These are phyloP conservation scores for Lachancea quebecensis DNA, from an alignment of 805 yeast species.

Conservation along the genomic window DNA sequence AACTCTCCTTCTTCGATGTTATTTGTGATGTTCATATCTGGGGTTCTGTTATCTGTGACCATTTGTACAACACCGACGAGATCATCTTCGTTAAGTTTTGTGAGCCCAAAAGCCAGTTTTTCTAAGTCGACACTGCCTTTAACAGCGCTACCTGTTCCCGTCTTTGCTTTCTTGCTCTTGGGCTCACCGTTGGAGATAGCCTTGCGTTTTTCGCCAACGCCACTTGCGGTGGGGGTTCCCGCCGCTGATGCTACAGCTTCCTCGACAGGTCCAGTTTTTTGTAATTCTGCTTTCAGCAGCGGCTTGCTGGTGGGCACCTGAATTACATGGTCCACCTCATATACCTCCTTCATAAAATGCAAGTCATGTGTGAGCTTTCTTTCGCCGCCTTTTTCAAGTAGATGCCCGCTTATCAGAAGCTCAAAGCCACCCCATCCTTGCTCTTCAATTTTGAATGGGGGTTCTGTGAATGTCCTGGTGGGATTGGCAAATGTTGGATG, in stretches of 20 bases:
- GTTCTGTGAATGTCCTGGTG: conserved; percentile 65
- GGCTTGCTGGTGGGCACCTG: conserved; percentile 73
- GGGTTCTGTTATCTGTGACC: conserved; percentile 92
- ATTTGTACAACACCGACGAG: conserved; percentile 90
- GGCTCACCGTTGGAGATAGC: conserved; percentile 26
- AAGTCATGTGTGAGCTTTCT: conserved; percentile 81
- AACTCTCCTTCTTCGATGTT: conserved; percentile 96
- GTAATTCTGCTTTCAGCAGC: conserved; percentile 59
- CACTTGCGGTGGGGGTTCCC: conserved; percentile 16
- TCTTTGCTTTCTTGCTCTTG: conserved; percentile 48
- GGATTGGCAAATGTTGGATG: conserved; percentile 96
- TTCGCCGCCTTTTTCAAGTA: conserved; percentile 85
- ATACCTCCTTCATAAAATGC: conserved; percentile 72
- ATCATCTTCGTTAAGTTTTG: conserved; percentile 87
- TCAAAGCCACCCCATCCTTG: conserved; percentile 99
- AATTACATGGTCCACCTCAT: conserved; percentile 70
- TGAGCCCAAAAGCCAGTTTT: conserved; percentile 80
- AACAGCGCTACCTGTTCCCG: conserved; percentile 36
- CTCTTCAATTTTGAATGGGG: conserved; percentile 84
- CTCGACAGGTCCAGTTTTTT: conserved; percentile 81
- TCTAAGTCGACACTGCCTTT: conserved; percentile 84
- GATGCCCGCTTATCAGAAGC: conserved; percentile 67
- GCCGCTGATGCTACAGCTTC: conserved; percentile 26
- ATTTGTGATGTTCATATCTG: conserved; percentile 92
- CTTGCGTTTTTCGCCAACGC: conserved; percentile 25